phyloP scores from a whole-genome alignment of 257 asterid species.

The Nicotiana otophora region DNA sequence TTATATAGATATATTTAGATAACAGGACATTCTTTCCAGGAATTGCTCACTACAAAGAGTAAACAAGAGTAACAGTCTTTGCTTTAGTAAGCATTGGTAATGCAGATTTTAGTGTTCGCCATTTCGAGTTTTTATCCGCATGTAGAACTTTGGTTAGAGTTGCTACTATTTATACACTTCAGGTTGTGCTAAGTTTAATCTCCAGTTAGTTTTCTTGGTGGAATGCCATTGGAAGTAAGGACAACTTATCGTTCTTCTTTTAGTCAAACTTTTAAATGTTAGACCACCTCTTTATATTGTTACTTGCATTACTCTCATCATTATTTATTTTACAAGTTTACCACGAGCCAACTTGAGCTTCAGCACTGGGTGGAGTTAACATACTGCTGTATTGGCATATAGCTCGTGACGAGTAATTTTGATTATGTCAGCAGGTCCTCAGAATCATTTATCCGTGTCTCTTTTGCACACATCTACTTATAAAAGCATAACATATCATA shows the following conservation, averaged over 20 bases:
- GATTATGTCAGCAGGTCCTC: background rate
- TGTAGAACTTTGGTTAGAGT: background rate
- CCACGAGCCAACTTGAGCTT: background rate
- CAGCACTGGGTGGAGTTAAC: background rate
- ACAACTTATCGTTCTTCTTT: background rate
- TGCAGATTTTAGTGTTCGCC: background rate
- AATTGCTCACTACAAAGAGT: background rate
- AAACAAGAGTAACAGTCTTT: background rate
- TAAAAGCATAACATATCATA: background rate
- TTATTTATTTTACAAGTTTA: background rate
- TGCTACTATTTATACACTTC: background rate
- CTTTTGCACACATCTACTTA: background rate
- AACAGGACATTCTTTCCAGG: background rate
- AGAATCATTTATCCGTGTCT: background rate
- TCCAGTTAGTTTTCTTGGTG: slow-evolving; percentile 2
- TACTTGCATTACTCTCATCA: background rate
- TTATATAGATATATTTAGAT: background rate
- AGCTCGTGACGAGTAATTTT: background rate
- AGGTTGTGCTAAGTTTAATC: background rate
- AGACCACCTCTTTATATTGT: background rate
- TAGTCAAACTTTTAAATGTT: background rate
- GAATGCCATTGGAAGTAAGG: background rate
- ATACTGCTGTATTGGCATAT: background rate
- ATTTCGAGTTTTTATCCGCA: background rate
- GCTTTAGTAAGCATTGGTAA: background rate